Evolutionary conservation across 2,329 filamentous ascomycete genomes (phyloP).

Genomic region (Scedosporium dehoogii): DNA sequence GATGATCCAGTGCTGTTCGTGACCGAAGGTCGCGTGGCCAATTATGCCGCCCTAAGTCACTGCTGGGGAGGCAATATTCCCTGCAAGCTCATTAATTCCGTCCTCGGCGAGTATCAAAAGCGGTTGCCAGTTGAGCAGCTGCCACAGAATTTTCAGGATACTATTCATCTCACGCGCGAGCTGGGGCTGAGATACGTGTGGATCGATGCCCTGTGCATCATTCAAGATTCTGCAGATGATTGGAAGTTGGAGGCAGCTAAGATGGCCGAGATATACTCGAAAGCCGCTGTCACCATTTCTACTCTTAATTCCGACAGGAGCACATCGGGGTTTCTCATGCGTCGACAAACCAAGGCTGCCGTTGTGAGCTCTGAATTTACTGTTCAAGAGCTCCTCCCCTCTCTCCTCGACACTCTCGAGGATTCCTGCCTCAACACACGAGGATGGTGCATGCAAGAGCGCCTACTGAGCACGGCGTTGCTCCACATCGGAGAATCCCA

Average conservation of each 20-base stretch:
- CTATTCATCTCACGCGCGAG: conserved; percentile 12
- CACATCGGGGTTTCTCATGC: neutral
- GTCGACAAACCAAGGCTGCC: neutral
- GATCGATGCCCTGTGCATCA: conserved; percentile 20
- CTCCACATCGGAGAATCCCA: conserved; percentile 6
- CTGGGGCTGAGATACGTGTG: conserved; percentile 16
- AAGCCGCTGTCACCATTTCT: neutral
- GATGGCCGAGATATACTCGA: neutral
- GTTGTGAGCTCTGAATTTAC: neutral
- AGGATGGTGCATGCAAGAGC: conserved; percentile 12
- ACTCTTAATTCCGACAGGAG: neutral
- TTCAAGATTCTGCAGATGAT: conserved; percentile 11
- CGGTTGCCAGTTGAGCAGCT: conserved; percentile 2
- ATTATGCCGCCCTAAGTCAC: conserved; percentile 6
- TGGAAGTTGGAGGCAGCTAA: neutral
- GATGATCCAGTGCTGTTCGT: neutral
- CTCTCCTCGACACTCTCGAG: neutral
- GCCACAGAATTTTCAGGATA: conserved; percentile 13
- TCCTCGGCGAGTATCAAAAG: neutral
- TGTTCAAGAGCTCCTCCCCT: neutral
- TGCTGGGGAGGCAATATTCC: conserved; percentile 8
- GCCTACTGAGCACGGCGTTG: conserved; percentile 1
- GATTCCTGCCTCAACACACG: conserved; percentile 4
- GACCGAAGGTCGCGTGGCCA: neutral
- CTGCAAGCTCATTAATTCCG: neutral